These are phyloP conservation scores for Eimeria zaria DNA, from an alignment of 169 alveolate genomes.

Conservation along the genomic window DNA sequence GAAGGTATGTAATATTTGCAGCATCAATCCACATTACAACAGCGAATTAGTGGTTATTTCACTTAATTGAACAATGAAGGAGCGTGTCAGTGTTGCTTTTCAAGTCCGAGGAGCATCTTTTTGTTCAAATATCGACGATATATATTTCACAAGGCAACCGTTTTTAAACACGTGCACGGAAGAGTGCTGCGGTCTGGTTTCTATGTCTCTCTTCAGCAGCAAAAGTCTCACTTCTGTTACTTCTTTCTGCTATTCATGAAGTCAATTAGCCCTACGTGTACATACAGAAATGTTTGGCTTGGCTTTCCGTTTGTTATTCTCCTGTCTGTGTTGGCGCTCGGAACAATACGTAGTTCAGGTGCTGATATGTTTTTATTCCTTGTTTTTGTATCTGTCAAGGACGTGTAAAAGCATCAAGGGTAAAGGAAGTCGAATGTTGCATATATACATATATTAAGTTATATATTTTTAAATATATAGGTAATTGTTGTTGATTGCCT, in stretches of 20 bases:
- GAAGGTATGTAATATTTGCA: too few species aligned
- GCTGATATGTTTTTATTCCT: background rate
- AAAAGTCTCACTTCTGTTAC: background rate
- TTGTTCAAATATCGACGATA: conserved; percentile 86
- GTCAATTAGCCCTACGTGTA: too few species aligned
- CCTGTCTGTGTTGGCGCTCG: background rate
- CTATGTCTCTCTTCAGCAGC: background rate
- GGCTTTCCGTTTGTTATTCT: background rate
- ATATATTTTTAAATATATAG: too few species aligned
- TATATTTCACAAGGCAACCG: conserved; percentile 81
- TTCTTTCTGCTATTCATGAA: too few species aligned
- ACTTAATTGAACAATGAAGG: conserved; percentile 90
- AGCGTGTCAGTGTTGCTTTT: conserved; percentile 84
- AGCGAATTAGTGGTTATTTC: too few species aligned
- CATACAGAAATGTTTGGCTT: background rate
- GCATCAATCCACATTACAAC: too few species aligned
- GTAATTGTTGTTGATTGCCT: background rate
- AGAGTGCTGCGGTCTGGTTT: background rate
- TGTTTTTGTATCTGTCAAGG: too few species aligned
- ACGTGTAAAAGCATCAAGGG: too few species aligned
- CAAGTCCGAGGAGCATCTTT: conserved; percentile 69
- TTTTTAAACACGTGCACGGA: background rate
- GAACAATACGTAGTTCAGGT: background rate
- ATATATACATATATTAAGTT: too few species aligned
- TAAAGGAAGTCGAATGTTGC: too few species aligned